Evolutionary conservation across 371 early-diverging fungal genomes (phyloP), one percentile per base, ranked within the genome.

Genomic region (Batkoa obscura): DNA sequence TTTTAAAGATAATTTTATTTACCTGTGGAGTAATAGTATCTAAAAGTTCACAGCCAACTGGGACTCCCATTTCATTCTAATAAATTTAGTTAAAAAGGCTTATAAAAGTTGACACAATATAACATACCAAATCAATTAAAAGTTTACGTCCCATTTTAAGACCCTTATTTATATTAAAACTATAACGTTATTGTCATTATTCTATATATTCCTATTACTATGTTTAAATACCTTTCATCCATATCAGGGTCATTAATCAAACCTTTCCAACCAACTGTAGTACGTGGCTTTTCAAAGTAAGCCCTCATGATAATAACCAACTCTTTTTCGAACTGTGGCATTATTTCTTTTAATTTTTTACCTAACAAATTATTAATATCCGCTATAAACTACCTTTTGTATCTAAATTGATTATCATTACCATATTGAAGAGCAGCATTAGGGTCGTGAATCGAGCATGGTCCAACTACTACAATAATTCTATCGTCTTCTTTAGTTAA

Each of bases 191-290:
- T 6, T 45, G 5, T 5, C 15, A 45, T 45, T 13, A 10, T 9
- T 58, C 37, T 6, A 17, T 33, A 30, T 5, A 6, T 50, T 13
- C 10, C 2, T n/a, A 12, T 32, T 36, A 13, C n/a, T 1, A 13
- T 17, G 12, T 31, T 47, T 47, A 17, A 56, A 52, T 69, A 77
- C 71, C 80, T 77, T 60, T 79, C 80, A 69, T 89, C 78, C 62
- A 92, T 71, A 60, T 76, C 68, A 23, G 93, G 90, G 60, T 92
- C 93, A 63, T 90, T 92, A 66, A 92, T 89, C 43, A 90, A 68
- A 46, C 90, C 93, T 65, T 90, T 90, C 93, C 93, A 92, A 12
- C 93, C 92, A 33, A 90, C 89, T 10, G 90, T 92, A 3, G 93
- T 90, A 58, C 93, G 70, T 10, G 93, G 93, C 69, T 92, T 92